Percentiles rank a stretch among this genome's conserved stretches.
phyloP scores from a whole-genome alignment of 345 rosid species.

The Hevea brasiliensis region DNA sequence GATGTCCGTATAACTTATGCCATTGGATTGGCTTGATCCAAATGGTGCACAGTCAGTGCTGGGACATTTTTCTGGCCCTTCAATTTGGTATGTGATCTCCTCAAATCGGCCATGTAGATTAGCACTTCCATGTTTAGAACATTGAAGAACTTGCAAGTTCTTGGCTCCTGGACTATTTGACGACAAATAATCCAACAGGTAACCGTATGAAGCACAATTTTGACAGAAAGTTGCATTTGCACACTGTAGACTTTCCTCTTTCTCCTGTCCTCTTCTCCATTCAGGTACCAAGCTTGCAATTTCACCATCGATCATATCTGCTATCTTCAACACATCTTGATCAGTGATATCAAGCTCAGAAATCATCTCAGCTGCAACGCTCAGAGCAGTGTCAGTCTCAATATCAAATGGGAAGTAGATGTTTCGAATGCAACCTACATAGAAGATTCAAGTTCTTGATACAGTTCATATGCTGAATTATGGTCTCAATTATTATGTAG shows the following conservation, averaged over 20 bases:
- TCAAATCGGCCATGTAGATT: constrained; percentile 78
- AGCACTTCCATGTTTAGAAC: constrained; percentile 49
- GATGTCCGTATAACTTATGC: constrained; percentile 49
- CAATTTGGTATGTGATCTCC: constrained; percentile 73
- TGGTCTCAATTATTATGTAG: neutral
- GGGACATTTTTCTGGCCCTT: constrained; percentile 40
- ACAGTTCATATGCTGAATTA: neutral
- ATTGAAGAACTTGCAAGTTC: constrained; percentile 51
- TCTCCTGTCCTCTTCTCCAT: constrained; percentile 45
- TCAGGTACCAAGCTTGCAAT: constrained; percentile 65
- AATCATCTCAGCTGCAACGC: constrained; percentile 91
- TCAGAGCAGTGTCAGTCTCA: constrained; percentile 64
- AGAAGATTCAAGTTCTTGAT: neutral
- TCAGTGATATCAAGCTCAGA: constrained; percentile 73
- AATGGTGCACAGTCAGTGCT: constrained; percentile 24
- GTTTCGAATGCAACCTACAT: constrained; percentile 68
- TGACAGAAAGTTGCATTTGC: constrained; percentile 30
- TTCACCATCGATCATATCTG: constrained; percentile 85
- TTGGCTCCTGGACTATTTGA: constrained; percentile 36
- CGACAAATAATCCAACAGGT: constrained; percentile 43
- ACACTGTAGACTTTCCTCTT: constrained; percentile 31
- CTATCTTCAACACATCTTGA: constrained; percentile 79
- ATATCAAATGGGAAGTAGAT: constrained; percentile 88
- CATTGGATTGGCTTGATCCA: constrained; percentile 23
- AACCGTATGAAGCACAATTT: constrained; percentile 41